Conservation (phyloP, 73 alveolate genomes). For the Stentor coeruleus region DNA sequence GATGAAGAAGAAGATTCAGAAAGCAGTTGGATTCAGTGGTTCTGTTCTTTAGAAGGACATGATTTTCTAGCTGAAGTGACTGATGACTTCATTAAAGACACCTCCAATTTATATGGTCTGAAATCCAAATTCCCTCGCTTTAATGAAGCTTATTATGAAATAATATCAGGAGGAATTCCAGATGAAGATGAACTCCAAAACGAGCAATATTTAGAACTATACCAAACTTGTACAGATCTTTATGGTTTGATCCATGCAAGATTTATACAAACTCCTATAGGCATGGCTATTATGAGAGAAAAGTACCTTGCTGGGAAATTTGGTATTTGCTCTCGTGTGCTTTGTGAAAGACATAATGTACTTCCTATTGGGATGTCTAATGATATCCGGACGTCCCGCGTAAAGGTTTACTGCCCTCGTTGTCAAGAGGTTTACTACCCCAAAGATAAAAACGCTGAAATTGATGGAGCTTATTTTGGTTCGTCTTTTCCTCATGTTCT, state of each 20-base stretch:
- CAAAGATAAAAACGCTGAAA: slow-evolving; percentile 65
- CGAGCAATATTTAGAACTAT: slow-evolving; percentile 68
- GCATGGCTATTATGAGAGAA: slow-evolving; percentile 72
- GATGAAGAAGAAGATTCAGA: too few relatives aligned
- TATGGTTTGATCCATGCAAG: slow-evolving; percentile 92
- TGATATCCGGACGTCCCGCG: slow-evolving; percentile 90
- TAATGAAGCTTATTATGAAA: slow-evolving; percentile 41
- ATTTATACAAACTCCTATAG: slow-evolving; percentile 83
- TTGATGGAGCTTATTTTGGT: slow-evolving; percentile 95
- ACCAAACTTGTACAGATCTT: slow-evolving; percentile 82
- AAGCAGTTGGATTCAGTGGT: too few relatives aligned
- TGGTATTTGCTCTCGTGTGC: slow-evolving; percentile 94
- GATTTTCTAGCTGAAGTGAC: too few relatives aligned
- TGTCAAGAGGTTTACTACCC: slow-evolving; percentile 96
- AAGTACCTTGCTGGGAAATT: slow-evolving; percentile 81
- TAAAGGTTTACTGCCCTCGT: slow-evolving; percentile 94
- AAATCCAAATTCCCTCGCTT: slow-evolving; percentile 3
- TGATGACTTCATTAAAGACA: slow-evolving; percentile 49
- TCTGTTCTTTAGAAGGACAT: too few relatives aligned
- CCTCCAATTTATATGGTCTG: slow-evolving; percentile 50
- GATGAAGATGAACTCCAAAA: slow-evolving; percentile 83
- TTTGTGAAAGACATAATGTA: too few relatives aligned
- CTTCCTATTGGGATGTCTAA: slow-evolving; percentile 96
- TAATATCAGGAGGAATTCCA: slow-evolving; percentile 64
- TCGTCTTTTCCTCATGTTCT: slow-evolving; percentile 79